Conservation (phyloP, 108 stramenopile species). For the Nitzschia palea region DNA sequence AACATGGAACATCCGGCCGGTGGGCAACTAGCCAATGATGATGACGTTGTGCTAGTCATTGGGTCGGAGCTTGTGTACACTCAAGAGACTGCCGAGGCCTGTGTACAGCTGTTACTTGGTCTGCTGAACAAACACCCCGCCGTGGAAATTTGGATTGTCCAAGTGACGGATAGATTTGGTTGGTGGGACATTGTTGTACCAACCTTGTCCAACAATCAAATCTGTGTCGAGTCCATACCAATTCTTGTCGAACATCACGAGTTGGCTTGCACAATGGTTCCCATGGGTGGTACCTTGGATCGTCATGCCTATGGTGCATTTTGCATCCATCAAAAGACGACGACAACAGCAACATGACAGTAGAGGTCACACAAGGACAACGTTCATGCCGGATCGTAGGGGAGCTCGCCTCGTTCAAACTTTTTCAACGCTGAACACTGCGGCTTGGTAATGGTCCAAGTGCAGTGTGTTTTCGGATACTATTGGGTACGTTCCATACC, state of each 20-base stretch:
- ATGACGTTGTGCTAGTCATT: conserved; percentile 31
- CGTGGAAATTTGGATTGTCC: conserved; percentile 39
- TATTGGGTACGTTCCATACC: too few species aligned
- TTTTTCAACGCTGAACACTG: too few species aligned
- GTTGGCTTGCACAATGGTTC: conserved; percentile 27
- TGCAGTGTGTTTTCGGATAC: too few species aligned
- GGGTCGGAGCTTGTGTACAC: conserved; percentile 56
- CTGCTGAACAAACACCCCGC: conserved; percentile 26
- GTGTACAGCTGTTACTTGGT: conserved; percentile 12
- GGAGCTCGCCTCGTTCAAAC: too few species aligned
- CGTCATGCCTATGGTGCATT: conserved; percentile 32
- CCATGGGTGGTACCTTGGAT: conserved; percentile 30
- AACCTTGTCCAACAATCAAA: conserved; percentile 1
- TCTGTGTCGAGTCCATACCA: conserved; percentile 19
- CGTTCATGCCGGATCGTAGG: too few species aligned
- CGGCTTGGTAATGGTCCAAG: too few species aligned
- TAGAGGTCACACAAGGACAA: too few species aligned
- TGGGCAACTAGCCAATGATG: background rate
- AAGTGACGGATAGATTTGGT: conserved; percentile 51
- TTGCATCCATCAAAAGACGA: conserved; percentile 8
- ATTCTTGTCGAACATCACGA: conserved; percentile 28
- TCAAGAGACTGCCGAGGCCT: conserved; percentile 45
- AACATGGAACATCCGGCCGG: conserved; percentile 7
- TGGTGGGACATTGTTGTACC: conserved; percentile 38
- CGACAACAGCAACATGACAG: conserved; percentile 1